A percentile compares a stretch with the other conserved stretches of the same genome.
Evolutionary conservation across 2,329 filamentous ascomycete genomes (phyloP).

Genomic region (Moelleriella libera): DNA sequence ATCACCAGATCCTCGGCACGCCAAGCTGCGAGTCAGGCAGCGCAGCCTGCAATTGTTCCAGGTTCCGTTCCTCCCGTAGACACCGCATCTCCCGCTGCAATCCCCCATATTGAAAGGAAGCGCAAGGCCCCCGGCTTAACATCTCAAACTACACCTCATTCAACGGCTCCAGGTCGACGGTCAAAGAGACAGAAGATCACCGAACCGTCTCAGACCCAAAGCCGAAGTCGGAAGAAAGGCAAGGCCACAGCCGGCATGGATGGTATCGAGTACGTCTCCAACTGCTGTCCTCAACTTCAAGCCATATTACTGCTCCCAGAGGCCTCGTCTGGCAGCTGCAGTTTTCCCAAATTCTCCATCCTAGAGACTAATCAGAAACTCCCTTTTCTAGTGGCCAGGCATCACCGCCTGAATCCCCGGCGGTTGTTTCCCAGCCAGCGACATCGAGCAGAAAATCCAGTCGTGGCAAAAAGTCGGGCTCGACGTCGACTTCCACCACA

Average conservation of each 20-base stretch:
- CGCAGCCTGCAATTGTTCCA: conserved; percentile 26
- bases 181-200: conserved; percentile 59
- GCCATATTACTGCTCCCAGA: too few relatives aligned
- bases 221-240: conserved; percentile 42
- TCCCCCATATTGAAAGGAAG: conserved; percentile 43
- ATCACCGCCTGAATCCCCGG: conserved; percentile 48
- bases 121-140: conserved; percentile 47
- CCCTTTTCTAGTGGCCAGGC: conserved; percentile 10
- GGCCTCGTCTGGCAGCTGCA: too few relatives aligned
- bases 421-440: conserved; percentile 41
- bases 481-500: conserved; percentile 25
- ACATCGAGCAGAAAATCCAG: conserved; percentile 60
- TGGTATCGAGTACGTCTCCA: conserved; percentile 44
- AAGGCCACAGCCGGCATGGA: conserved; percentile 57
- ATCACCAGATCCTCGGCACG: conserved; percentile 90
- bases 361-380: conserved; percentile 4
- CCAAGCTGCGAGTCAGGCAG: conserved; percentile 58
- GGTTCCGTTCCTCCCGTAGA: conserved; percentile 19
- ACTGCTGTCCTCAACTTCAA: background rate
- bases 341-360: background rate
- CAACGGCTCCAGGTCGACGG: conserved; percentile 35
- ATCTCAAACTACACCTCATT: conserved; percentile 26
- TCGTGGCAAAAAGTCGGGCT: conserved; percentile 51
- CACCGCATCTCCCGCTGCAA: conserved; percentile 3
- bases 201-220: conserved; percentile 27